These are phyloP conservation scores for Hirsutella thompsonii DNA, from an alignment of 2,329 filamentous ascomycete species.

Conservation along the genomic window DNA sequence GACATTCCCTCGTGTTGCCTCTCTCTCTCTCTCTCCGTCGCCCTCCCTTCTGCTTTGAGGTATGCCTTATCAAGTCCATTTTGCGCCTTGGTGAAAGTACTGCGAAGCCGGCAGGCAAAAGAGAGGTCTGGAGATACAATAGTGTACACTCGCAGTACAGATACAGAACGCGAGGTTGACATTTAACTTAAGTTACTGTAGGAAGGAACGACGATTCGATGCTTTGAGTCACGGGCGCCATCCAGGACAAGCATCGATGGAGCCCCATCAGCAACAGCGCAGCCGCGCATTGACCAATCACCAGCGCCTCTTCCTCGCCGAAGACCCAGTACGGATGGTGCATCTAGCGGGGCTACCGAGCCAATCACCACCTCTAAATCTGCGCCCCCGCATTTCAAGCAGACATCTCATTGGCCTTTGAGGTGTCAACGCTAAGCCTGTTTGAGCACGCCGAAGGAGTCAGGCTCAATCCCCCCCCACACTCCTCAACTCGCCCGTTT, in stretches of 20 bases:
- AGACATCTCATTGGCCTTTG: conserved; percentile 14
- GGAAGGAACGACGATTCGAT: too few relatives aligned
- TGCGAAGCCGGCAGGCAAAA: conserved; percentile 4
- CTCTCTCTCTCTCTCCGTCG: too few relatives aligned
- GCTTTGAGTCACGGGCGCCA: background rate
- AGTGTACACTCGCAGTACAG: too few relatives aligned
- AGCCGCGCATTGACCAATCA: conserved; percentile 20
- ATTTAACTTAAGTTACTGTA: too few relatives aligned
- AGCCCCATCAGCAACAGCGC: conserved; percentile 15
- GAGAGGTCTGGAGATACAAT: too few relatives aligned
- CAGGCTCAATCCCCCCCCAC: conserved; percentile 12
- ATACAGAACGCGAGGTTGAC: too few relatives aligned
- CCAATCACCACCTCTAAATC: conserved; percentile 14
- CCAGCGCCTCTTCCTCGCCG: conserved; percentile 17
- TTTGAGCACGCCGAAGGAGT: conserved; percentile 32
- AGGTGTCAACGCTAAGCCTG: conserved; percentile 18
- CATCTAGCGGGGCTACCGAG: background rate
- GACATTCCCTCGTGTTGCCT: too few relatives aligned
- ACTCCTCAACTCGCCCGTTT: background rate
- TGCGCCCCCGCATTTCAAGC: conserved; percentile 3
- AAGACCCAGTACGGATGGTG: conserved; percentile 16
- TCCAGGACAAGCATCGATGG: background rate
- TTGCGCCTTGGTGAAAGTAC: too few relatives aligned
- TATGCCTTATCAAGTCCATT: too few relatives aligned
- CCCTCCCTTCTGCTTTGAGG: too few relatives aligned